These are phyloP conservation scores for Auriscalpium orientale DNA, from an alignment of 768 basidiomycete species.

Conservation along the genomic window DNA sequence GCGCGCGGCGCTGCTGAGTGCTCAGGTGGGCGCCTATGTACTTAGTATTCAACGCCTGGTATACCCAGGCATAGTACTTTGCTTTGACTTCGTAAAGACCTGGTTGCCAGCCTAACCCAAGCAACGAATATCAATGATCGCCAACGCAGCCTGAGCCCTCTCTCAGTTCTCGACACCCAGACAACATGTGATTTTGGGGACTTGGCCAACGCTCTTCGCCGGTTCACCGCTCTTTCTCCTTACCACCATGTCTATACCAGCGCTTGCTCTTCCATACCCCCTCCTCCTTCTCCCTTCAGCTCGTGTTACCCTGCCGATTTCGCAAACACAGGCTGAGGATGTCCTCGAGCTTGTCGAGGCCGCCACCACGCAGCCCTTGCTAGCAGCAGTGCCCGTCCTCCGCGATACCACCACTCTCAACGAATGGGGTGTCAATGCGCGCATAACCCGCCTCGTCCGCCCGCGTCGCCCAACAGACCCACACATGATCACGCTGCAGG, in stretches of 20 bases:
- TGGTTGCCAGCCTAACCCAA: too few relatives aligned
- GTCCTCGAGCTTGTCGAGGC: constrained; percentile 62
- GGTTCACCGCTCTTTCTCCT: not conserved
- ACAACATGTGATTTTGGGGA: too few relatives aligned
- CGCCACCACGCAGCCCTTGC: constrained; percentile 58
- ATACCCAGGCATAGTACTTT: too few relatives aligned
- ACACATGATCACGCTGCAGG: constrained; percentile 66
- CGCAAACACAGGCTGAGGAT: constrained; percentile 51
- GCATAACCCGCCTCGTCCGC: constrained; percentile 61
- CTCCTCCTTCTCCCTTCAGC: constrained; percentile 70
- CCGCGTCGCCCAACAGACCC: constrained; percentile 48
- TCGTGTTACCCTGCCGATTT: constrained; percentile 59
- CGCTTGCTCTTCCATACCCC: constrained; percentile 66
- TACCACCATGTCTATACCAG: constrained; percentile 36
- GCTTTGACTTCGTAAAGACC: too few relatives aligned
- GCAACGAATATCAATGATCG: too few relatives aligned
- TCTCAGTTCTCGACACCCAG: too few relatives aligned
- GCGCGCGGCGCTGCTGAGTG: too few relatives aligned
- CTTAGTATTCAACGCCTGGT: too few relatives aligned
- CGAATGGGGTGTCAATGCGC: constrained; percentile 63
- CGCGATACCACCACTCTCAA: constrained; percentile 25
- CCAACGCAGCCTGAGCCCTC: too few relatives aligned
- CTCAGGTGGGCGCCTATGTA: too few relatives aligned
- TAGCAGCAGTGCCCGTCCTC: constrained; percentile 58
- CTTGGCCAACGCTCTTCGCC: too few relatives aligned